A percentile compares a stretch with the other conserved stretches of the same genome.
These are phyloP conservation scores for Carex scoparia DNA, from an alignment of 176 grass and related monocot genomes.

Conservation along the genomic window DNA sequence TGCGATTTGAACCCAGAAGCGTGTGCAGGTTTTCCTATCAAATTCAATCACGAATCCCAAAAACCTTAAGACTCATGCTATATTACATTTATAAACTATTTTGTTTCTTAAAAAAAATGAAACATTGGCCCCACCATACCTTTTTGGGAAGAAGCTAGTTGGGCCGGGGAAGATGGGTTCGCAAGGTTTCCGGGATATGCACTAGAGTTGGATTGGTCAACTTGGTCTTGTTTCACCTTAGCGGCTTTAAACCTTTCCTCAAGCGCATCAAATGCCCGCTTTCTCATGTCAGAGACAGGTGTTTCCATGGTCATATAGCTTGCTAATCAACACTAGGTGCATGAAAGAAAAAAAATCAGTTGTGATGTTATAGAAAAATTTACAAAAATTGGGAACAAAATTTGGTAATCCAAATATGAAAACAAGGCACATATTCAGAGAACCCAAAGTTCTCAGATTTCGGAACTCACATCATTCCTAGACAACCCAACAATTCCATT, in stretches of 20 bases:
- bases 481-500: too few species aligned
- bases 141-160: background rate
- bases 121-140: background rate
- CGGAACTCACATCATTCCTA: too few species aligned
- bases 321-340: background rate
- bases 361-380: too few species aligned
- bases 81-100: background rate
- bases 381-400: too few species aligned
- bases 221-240: constrained; percentile 6
- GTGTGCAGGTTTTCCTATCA: background rate
- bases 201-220: background rate
- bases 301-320: background rate
- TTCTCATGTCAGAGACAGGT: constrained; percentile 19
- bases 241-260: constrained; percentile 26
- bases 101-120: background rate
- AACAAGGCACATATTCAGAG: too few species aligned
- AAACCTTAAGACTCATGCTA: background rate
- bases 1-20: background rate
- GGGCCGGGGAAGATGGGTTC: background rate
- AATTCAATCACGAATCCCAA: background rate
- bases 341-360: background rate
- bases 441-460: too few species aligned
- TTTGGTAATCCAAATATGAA: too few species aligned
- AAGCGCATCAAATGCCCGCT: constrained; percentile 30
- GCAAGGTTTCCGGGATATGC: background rate